Evolutionary conservation across 2,329 filamentous ascomycete genomes (phyloP).

Genomic region (Stachybotrys echinatus): DNA sequence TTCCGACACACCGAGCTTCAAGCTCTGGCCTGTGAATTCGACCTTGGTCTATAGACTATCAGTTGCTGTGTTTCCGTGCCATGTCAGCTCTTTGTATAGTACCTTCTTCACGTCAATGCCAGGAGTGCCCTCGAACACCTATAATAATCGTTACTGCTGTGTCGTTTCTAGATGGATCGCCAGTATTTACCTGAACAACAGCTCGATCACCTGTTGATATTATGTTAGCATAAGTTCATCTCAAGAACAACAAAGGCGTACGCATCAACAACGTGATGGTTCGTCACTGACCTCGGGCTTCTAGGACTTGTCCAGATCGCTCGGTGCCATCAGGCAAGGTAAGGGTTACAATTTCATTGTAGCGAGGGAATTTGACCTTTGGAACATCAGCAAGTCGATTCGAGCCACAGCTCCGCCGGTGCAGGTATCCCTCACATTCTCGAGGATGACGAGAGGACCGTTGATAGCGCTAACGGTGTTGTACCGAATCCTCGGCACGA

Average conservation of each 20-base stretch:
- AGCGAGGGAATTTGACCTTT: conserved; percentile 94
- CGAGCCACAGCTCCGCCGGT: neutral
- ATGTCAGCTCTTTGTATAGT: conserved; percentile 21
- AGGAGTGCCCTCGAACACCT: conserved; percentile 96
- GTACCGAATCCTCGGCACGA: conserved; percentile 70
- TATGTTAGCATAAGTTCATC: neutral
- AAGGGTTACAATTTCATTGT: conserved; percentile 96
- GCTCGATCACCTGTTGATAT: conserved; percentile 72
- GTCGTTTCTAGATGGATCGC: conserved; percentile 2
- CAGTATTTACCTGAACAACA: conserved; percentile 73
- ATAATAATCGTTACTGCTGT: conserved; percentile 16
- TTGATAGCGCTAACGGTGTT: conserved; percentile 99
- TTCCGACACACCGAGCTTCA: conserved; percentile 98
- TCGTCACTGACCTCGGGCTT: conserved; percentile 74
- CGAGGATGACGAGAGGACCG: conserved; percentile 93
- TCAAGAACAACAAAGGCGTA: neutral
- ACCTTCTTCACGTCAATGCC: conserved; percentile 99
- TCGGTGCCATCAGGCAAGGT: conserved; percentile 93
- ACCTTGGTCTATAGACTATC: conserved; percentile 69
- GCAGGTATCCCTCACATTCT: conserved; percentile 60
- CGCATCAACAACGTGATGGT: neutral
- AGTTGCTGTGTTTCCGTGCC: conserved; percentile 18
- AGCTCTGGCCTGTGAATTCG: conserved; percentile 92
- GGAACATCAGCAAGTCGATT: conserved; percentile 17
- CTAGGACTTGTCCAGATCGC: conserved; percentile 90